Evolutionary conservation across 2,329 filamentous ascomycete species (phyloP).

Genomic region (Graphilbum fragrans): DNA sequence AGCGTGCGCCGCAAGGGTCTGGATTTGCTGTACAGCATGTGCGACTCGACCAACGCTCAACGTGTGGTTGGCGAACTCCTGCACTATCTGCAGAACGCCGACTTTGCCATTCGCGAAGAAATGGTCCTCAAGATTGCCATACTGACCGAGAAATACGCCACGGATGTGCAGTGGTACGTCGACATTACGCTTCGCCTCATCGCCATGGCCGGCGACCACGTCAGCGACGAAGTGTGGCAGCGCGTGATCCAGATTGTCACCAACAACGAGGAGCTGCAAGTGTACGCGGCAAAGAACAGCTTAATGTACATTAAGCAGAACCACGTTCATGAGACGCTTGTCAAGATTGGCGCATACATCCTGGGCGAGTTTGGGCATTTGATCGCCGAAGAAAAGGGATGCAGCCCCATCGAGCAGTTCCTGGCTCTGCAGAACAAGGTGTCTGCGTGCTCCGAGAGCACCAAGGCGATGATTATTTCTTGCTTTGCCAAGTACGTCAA

Average conservation of each 20-base stretch:
- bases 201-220: conserved; percentile 93
- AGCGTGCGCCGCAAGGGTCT: conserved; percentile 92
- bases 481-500: conserved; percentile 98
- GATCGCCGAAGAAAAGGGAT: conserved; percentile 82
- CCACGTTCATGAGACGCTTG: conserved; percentile 89
- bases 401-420: conserved; percentile 95
- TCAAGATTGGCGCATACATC: conserved; percentile 95
- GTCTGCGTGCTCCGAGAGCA: conserved; percentile 75
- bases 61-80: conserved; percentile 88
- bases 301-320: conserved; percentile 86
- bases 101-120: conserved; percentile 95
- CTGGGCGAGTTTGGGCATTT: conserved; percentile 95
- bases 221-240: conserved; percentile 98
- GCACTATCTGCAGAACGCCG: conserved; percentile 88
- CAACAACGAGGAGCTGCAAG: conserved; percentile 96
- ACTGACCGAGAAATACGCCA: conserved; percentile 94
- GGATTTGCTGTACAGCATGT: conserved; percentile 98
- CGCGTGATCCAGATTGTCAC: conserved; percentile 97
- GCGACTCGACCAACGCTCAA: conserved; percentile 86
- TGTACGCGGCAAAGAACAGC: conserved; percentile 90
- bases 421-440: conserved; percentile 86
- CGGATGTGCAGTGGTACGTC: conserved; percentile 98
- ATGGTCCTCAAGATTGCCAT: conserved; percentile 99
- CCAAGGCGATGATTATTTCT: conserved; percentile 85
- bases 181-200: conserved; percentile 92